Evolutionary conservation across 257 asterid genomes (phyloP).

Genomic region (Eucommia ulmoides): DNA sequence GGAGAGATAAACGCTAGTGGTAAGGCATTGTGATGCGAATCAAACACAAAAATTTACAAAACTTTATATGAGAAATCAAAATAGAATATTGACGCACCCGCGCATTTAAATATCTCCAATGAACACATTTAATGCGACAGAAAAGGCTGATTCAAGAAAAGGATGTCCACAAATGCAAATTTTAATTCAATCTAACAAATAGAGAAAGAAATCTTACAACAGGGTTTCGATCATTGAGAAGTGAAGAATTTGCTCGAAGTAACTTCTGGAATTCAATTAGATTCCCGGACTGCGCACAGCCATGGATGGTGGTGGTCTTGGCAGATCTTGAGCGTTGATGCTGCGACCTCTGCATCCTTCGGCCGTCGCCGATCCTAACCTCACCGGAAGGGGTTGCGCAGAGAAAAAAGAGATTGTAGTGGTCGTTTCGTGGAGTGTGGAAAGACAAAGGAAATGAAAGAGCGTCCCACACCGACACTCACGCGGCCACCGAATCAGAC

Average conservation of each 20-base stretch:
- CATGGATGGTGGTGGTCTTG: slow-evolving; percentile 67
- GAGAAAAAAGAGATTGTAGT: too few relatives aligned
- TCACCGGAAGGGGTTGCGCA: too few relatives aligned
- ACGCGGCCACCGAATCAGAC: too few relatives aligned
- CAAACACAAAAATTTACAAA: neutral
- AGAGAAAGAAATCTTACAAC: slow-evolving; percentile 41
- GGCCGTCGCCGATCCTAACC: too few relatives aligned
- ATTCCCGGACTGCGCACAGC: slow-evolving; percentile 88
- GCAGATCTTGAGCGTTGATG: slow-evolving; percentile 29
- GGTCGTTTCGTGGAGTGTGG: too few relatives aligned
- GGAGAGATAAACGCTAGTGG: too few relatives aligned
- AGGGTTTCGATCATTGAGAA: slow-evolving; percentile 87
- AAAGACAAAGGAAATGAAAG: too few relatives aligned
- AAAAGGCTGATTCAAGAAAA: neutral
- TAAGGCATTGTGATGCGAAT: too few relatives aligned
- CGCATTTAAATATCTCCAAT: neutral
- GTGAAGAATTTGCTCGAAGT: slow-evolving; percentile 63
- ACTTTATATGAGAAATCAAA: neutral
- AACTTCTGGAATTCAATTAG: slow-evolving; percentile 53
- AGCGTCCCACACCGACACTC: too few relatives aligned
- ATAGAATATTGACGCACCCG: neutral
- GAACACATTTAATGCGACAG: neutral
- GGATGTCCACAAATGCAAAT: neutral
- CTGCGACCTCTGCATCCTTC: slow-evolving; percentile 19
- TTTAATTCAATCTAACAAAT: too few relatives aligned